Base-by-base conservation (phyloP, 2,329 filamentous ascomycete species). In the Aspergillus sp. region DNA sequence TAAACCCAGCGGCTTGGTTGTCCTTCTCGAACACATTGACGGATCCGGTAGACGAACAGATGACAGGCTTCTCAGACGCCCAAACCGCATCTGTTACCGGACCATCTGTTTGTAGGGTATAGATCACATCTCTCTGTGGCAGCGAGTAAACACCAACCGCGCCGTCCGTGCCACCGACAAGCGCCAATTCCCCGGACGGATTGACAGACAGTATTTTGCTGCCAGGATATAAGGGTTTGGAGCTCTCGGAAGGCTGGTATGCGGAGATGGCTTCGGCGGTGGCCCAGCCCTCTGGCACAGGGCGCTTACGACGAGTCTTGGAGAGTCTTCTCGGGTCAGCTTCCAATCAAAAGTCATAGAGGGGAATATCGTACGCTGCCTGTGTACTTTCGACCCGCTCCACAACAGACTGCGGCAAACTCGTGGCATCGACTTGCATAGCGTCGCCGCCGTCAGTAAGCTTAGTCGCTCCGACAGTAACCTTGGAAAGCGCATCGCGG, bases 371-470 rank as follows among this genome's bases (percentile, higher is more conserved):
- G 38, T 74, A 91, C 82, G 74, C 74, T 57, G 82, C 72, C 55
- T 94, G 84, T 50, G 82, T 83, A 57, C 78, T 77, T 40, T 93
- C 82, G 31, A 98, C 78, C 51, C 79, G 78, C 33, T 74, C 74
- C 13, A 76, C 67, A 30, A 95, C 66, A 10, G 73, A 72, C 27
- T 82, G 78, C 2, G 88, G 78, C 19, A 98, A 67, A 15, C 74
- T 76, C 48, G 86, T 77, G 33, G 73, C 77, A 56, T 98, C 91
- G 12, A 98, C 79, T 45, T 91, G 84, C 91, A 98, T 98, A 12
- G 81, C 80, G 57, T 96, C 91, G 16, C 80, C 83, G 47, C 75
- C 72, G 8, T 45, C 47, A 62, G 35, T 62, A 60, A 41, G 58
- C 60, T 35, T 64, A 28, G 64, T 65, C 16, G 70, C 69, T 15